Evolutionary conservation across 2,329 filamentous ascomycete genomes (phyloP), one percentile per base, ranked within the genome.

Genomic region (Ceratocystis colombiana): DNA sequence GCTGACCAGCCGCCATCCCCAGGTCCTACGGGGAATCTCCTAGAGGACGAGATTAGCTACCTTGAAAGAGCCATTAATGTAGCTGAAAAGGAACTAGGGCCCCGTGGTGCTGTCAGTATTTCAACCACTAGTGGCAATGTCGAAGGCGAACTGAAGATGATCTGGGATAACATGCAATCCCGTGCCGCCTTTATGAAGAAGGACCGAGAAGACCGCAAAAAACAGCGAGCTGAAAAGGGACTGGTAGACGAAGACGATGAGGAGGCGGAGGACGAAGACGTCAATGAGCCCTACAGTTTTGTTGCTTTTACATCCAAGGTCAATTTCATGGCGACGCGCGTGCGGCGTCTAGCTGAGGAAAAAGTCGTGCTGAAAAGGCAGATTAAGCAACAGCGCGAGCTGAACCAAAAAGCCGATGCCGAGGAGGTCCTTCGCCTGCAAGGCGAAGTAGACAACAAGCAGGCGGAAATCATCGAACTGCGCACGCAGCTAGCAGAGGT

Each of bases 351-450:
- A 45, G 87, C 89, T 69, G 89, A 96, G 71, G 92, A 97, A 73
- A 95, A 96, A 73, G 84, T 85, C 62, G 92, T 96, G 25, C 81
- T 97, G 7, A 88, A 93, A 72, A 85, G 91, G 55, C 92, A 97
- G 74, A 93, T 96, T 72, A 93, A 96, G 77, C 92, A 97, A 74
- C 93, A 97, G 76, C 88, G 92, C 67, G 90, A 96, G 72, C 82
- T 96, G 67, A 96, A 96, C 76, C 91, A 82, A 77, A 92, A 92
- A 72, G 91, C 90, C 0, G 90, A 96, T 70, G 80, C 83, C 22
- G 82, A 86, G 68, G 84, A 86, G 72, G 86, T 88, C 37, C 37
- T 68, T 12, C 55, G 67, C n/a, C 61, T 64, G n/a, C 67, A 67
- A 48, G 57, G 57, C 17, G 68, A 68, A 25, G 53, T 69, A 2